Percentiles rank a stretch among this genome's conserved stretches.
These are phyloP conservation scores for Tolypocladium amazonense DNA, from an alignment of 2,329 filamentous ascomycete genomes.

Conservation along the genomic window DNA sequence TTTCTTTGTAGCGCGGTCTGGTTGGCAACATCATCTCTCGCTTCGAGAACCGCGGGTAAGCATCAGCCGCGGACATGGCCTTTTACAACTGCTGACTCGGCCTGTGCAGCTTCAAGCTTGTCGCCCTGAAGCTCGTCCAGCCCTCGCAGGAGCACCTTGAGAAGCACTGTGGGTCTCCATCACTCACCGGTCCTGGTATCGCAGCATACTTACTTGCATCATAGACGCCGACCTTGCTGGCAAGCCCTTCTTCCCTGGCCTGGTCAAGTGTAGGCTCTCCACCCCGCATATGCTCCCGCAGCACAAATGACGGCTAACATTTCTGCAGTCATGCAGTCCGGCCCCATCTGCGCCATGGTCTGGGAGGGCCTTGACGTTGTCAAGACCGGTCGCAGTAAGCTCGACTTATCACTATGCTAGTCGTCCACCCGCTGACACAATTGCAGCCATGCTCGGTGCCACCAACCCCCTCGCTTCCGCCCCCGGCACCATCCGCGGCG, in stretches of 20 bases:
- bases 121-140: conserved; percentile 87
- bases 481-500: conserved; percentile 96
- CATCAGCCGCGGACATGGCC: background rate
- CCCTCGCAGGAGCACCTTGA: conserved; percentile 93
- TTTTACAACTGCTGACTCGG: background rate
- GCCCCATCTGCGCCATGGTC: conserved; percentile 98
- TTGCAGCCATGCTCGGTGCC: conserved; percentile 77
- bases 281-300: background rate
- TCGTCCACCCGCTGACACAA: background rate
- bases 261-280: conserved; percentile 67
- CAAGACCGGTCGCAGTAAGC: conserved; percentile 89
- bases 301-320: conserved; percentile 1
- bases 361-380: conserved; percentile 98
- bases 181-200: background rate
- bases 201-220: conserved; percentile 14
- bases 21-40: conserved; percentile 94
- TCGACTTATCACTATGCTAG: background rate
- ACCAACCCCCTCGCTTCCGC: conserved; percentile 95
- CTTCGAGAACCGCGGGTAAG: conserved; percentile 92
- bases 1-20: conserved; percentile 68
- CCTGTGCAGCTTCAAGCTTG: conserved; percentile 78
- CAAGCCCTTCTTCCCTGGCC: conserved; percentile 71
- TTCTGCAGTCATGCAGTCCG: conserved; percentile 79
- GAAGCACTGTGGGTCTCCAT: conserved; percentile 63
- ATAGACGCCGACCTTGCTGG: conserved; percentile 74